phyloP scores from a whole-genome alignment of 768 basidiomycete genomes.

The Astraeus odoratus region DNA sequence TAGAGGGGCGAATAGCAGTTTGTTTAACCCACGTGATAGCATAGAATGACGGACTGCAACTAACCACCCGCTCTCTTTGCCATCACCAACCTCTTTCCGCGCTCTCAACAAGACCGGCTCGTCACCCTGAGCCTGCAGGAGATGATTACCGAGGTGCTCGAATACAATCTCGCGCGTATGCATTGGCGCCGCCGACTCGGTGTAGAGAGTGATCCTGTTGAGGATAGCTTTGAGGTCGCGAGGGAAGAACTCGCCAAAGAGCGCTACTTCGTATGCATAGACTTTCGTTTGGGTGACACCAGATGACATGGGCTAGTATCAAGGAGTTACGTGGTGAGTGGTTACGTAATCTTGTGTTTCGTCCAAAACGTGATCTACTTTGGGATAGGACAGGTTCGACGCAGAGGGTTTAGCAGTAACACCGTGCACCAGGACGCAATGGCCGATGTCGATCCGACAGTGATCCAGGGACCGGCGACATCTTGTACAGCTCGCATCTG shows the following conservation, averaged over 20 bases:
- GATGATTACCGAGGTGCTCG: conserved; percentile 64
- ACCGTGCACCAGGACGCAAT: neutral
- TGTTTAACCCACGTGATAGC: neutral
- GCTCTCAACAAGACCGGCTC: conserved; percentile 70
- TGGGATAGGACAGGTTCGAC: no score
- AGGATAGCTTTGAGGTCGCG: conserved; percentile 70
- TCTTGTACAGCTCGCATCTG: conserved; percentile 31
- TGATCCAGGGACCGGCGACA: conserved; percentile 6
- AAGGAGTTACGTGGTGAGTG: no score
- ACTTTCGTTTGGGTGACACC: conserved; percentile 24
- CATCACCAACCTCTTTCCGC: conserved; percentile 61
- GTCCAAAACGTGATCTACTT: neutral
- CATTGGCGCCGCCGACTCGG: conserved; percentile 69
- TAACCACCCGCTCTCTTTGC: conserved; percentile 56
- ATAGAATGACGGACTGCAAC: conserved; percentile 12
- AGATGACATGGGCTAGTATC: conserved; percentile 17
- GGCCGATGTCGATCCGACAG: conserved; percentile 7
- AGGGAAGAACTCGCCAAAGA: conserved; percentile 77
- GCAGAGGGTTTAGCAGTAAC: neutral
- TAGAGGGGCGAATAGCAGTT: conserved; percentile 19
- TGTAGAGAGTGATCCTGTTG: conserved; percentile 75
- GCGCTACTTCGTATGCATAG: conserved; percentile 73
- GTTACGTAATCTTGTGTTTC: neutral
- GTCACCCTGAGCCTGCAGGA: conserved; percentile 39
- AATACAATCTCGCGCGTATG: conserved; percentile 77